A percentile compares a stretch with the other conserved stretches of the same genome.
These are phyloP conservation scores for Clavispora phyllophila DNA, from an alignment of 805 yeast genomes.

Conservation along the genomic window DNA sequence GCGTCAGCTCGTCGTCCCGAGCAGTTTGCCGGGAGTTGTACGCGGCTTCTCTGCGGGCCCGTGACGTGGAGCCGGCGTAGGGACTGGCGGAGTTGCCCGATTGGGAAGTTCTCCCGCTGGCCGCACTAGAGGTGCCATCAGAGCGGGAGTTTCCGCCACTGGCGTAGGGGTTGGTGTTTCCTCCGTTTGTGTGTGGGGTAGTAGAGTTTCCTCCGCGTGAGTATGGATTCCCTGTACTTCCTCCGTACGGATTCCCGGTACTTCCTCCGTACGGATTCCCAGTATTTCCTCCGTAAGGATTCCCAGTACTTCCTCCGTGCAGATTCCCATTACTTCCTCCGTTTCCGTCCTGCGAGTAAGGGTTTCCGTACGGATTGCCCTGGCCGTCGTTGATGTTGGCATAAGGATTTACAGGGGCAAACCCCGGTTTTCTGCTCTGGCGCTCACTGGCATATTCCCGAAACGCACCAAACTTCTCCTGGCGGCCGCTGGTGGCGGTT, in stretches of 20 bases:
- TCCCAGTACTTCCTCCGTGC: too few relatives aligned
- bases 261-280: neutral
- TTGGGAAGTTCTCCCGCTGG: too few relatives aligned
- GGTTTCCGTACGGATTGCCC: slow-evolving; percentile 12
- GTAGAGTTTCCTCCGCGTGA: too few relatives aligned
- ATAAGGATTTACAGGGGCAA: slow-evolving; percentile 40
- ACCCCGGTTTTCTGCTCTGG: slow-evolving; percentile 27
- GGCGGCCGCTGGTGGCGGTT: slow-evolving; percentile 22
- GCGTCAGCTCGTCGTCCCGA: slow-evolving; percentile 28
- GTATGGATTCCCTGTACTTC: neutral
- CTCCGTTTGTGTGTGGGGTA: too few relatives aligned
- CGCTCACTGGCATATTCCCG: slow-evolving; percentile 44
- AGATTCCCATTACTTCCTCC: too few relatives aligned
- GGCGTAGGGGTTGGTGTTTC: too few relatives aligned
- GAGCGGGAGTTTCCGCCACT: too few relatives aligned
- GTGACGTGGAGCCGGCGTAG: too few relatives aligned
- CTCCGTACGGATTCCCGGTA: slow-evolving; percentile 7
- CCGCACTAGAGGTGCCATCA: too few relatives aligned
- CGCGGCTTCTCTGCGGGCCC: too few relatives aligned
- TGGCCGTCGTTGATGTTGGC: slow-evolving; percentile 21
- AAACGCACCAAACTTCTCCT: slow-evolving; percentile 49
- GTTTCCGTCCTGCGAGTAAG: neutral
- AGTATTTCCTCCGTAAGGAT: neutral
- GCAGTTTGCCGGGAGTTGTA: too few relatives aligned
- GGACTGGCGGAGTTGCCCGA: too few relatives aligned